A percentile compares a stretch with the other conserved stretches of the same genome.
These are phyloP conservation scores for Athelia psychrophila DNA, from an alignment of 1,284 basidiomycete genomes.

Conservation along the genomic window DNA sequence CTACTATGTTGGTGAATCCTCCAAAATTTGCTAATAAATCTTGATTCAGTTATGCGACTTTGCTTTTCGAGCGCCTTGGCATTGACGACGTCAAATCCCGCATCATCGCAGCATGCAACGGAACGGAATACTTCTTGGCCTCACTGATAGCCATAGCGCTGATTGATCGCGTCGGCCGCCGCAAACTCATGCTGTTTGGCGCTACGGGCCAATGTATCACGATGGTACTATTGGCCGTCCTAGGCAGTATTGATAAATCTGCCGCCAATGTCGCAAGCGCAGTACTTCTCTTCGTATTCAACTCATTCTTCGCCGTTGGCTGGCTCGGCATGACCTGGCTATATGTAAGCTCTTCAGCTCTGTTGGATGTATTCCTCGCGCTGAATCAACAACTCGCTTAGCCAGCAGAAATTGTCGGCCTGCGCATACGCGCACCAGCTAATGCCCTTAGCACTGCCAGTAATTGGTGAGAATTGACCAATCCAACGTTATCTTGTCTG, in stretches of 20 bases:
- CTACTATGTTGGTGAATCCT: constrained; percentile 18
- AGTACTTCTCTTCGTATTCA: constrained; percentile 62
- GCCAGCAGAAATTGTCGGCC: constrained; percentile 64
- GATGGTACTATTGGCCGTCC: constrained; percentile 60
- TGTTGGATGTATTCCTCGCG: no score
- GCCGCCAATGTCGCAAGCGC: constrained; percentile 52
- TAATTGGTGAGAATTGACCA: constrained; percentile 38
- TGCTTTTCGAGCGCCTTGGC: constrained; percentile 59
- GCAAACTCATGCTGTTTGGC: constrained; percentile 63
- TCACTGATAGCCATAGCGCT: constrained; percentile 51
- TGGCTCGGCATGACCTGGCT: constrained; percentile 74
- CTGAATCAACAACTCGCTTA: no score
- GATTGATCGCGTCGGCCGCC: constrained; percentile 56
- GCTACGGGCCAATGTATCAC: constrained; percentile 54
- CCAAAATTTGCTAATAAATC: not conserved
- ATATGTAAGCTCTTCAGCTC: constrained; percentile 41
- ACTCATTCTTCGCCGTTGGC: constrained; percentile 65
- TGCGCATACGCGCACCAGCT: constrained; percentile 63
- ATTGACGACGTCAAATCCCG: constrained; percentile 59
- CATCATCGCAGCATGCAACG: constrained; percentile 67
- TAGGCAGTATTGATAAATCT: constrained; percentile 46
- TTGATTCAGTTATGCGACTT: constrained; percentile 24
- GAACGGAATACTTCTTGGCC: constrained; percentile 67
- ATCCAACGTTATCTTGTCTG: constrained; percentile 28
- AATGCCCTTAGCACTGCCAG: constrained; percentile 61